Percentiles rank a stretch among this genome's conserved stretches.
Evolutionary conservation across 2,329 filamentous ascomycete genomes (phyloP).

Genomic region (Reticulascus tulasneorum): DNA sequence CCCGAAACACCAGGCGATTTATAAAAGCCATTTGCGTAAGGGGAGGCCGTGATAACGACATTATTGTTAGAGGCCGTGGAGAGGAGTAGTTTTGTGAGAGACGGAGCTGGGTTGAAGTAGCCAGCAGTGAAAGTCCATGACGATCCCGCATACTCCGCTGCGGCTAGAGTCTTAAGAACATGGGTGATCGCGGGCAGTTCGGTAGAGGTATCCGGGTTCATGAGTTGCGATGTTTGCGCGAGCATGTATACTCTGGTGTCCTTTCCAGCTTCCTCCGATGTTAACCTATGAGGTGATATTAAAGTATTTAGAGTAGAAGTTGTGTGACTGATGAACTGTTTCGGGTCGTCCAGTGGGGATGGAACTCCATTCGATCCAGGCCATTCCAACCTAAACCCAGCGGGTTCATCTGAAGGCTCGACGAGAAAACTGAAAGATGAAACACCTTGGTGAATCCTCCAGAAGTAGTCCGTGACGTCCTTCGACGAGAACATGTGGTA

Average conservation of each 20-base stretch:
- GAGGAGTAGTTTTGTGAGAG: slow-evolving; percentile 75
- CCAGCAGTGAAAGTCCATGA: slow-evolving; percentile 96
- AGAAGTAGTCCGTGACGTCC: slow-evolving; percentile 79
- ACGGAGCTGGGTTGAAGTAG: slow-evolving; percentile 95
- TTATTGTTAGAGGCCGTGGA: slow-evolving; percentile 65
- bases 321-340: slow-evolving; percentile 65
- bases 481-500: slow-evolving; percentile 87
- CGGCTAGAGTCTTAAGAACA: slow-evolving; percentile 66
- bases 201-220: slow-evolving; percentile 76
- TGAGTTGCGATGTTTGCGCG: slow-evolving; percentile 80
- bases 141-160: slow-evolving; percentile 60
- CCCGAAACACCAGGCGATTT: slow-evolving; percentile 82
- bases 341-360: slow-evolving; percentile 67
- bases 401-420: slow-evolving; percentile 52
- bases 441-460: slow-evolving; percentile 70
- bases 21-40: slow-evolving; percentile 94
- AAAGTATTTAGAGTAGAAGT: slow-evolving; percentile 64
- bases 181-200: slow-evolving; percentile 79
- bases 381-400: slow-evolving; percentile 67
- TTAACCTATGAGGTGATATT: slow-evolving; percentile 47
- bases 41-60: slow-evolving; percentile 87
- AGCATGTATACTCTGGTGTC: slow-evolving; percentile 82
- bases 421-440: slow-evolving; percentile 80
- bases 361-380: slow-evolving; percentile 69
- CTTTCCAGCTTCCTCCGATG: slow-evolving; percentile 17